phyloP scores from a whole-genome alignment of 164 flowering plant species.

The Tinospora cordifolia region DNA sequence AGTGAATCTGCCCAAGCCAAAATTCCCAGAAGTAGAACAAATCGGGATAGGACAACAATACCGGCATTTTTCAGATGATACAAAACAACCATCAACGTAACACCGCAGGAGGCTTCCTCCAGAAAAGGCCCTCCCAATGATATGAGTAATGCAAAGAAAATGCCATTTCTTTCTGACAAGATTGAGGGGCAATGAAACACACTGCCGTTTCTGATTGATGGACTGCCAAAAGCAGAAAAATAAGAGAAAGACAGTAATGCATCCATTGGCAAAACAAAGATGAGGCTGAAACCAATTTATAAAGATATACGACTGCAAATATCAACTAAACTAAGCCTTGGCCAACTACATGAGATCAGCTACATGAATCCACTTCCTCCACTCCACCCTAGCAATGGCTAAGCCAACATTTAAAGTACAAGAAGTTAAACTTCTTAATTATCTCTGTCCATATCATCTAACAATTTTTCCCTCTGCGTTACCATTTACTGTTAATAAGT shows the following conservation, averaged over 20 bases:
- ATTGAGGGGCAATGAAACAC: constrained; percentile 43
- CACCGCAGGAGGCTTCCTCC: constrained; percentile 88
- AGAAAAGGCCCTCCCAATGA: constrained; percentile 93
- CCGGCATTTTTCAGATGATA: constrained; percentile 95
- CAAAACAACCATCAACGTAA: constrained; percentile 77
- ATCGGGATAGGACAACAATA: constrained; percentile 12
- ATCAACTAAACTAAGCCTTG: no score
- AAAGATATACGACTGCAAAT: neutral
- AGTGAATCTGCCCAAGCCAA: neutral
- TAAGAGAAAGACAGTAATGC: neutral
- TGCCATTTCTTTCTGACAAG: constrained; percentile 79
- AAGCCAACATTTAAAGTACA: no score
- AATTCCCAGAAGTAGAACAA: constrained; percentile 3
- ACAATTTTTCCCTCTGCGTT: no score
- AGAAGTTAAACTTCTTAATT: no score
- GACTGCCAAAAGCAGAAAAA: constrained; percentile 45
- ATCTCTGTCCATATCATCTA: no score
- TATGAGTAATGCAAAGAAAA: constrained; percentile 82
- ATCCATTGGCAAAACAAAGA: constrained; percentile 1
- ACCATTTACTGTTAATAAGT: no score
- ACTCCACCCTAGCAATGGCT: no score
- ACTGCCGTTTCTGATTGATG: constrained; percentile 68
- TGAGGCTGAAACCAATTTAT: neutral
- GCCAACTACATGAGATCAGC: no score
- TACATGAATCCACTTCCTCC: no score